phyloP scores from a whole-genome alignment of 306 rosid genomes.

The Betula pendula region DNA sequence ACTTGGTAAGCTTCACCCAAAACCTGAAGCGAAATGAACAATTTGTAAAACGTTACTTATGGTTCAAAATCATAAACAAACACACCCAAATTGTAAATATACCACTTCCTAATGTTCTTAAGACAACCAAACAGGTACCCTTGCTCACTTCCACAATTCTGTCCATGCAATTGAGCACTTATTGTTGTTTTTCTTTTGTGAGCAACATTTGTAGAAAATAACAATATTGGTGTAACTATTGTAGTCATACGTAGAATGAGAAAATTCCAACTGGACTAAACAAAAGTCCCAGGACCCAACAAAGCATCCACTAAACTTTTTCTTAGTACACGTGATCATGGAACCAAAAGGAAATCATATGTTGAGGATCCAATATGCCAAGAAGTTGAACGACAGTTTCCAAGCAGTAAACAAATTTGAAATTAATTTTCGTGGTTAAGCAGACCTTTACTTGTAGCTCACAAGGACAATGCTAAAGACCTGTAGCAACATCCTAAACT shows the following conservation, averaged over 20 bases:
- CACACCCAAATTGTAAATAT: neutral
- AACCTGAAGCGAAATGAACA: constrained; percentile 53
- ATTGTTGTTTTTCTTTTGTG: neutral
- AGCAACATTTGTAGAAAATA: neutral
- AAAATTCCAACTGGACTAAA: no score
- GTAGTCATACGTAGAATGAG: no score
- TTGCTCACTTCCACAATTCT: neutral
- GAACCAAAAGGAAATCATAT: neutral
- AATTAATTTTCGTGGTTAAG: neutral
- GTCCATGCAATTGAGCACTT: neutral
- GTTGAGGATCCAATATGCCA: neutral
- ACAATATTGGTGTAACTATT: neutral
- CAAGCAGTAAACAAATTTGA: neutral
- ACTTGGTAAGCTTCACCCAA: constrained; percentile 99
- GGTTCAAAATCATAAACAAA: constrained; percentile 7
- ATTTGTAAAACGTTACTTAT: constrained; percentile 18
- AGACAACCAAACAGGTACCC: neutral
- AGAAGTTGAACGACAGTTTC: neutral
- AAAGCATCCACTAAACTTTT: neutral
- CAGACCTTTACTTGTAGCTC: neutral
- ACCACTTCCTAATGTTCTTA: constrained; percentile 1
- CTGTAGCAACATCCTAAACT: neutral
- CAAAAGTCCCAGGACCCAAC: neutral
- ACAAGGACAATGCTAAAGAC: neutral
- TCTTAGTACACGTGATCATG: neutral